These are phyloP conservation scores for Claviceps pazoutovae DNA, from an alignment of 2,329 filamentous ascomycete genomes.

Conservation along the genomic window DNA sequence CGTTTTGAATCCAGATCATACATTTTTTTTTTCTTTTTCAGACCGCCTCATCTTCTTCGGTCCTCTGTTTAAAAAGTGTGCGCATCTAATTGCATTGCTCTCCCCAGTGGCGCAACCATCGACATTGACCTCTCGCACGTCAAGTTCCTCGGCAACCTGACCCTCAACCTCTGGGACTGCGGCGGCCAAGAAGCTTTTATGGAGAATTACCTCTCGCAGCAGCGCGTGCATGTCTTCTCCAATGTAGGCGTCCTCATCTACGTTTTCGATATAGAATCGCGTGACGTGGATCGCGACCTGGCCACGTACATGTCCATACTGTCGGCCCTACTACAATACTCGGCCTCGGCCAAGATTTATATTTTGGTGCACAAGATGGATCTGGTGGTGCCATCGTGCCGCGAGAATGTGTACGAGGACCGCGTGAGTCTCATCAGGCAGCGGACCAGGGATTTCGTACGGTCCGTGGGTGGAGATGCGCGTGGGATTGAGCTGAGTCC, in stretches of 20 bases:
- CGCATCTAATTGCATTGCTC: neutral
- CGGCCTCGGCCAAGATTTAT: constrained; percentile 69
- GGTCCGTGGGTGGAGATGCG: constrained; percentile 19
- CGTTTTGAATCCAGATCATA: no score
- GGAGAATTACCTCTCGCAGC: constrained; percentile 93
- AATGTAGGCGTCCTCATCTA: constrained; percentile 96
- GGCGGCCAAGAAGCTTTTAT: constrained; percentile 98
- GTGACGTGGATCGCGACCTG: constrained; percentile 85
- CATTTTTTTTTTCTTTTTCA: no score
- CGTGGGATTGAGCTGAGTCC: constrained; percentile 55
- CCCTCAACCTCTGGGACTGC: constrained; percentile 96
- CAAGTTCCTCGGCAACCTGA: constrained; percentile 95
- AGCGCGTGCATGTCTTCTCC: constrained; percentile 90
- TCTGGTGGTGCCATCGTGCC: constrained; percentile 66
- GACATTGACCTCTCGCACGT: constrained; percentile 98
- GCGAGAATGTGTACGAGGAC: constrained; percentile 73
- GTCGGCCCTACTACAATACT: constrained; percentile 75
- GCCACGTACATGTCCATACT: constrained; percentile 88
- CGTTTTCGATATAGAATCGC: constrained; percentile 95
- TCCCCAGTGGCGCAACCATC: constrained; percentile 67
- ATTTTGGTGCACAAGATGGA: constrained; percentile 99
- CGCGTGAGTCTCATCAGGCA: constrained; percentile 63
- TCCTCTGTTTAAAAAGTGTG: no score
- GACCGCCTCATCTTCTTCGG: no score
- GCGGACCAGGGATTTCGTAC: constrained; percentile 48